Evolutionary conservation across 352 stramenopile species (phyloP).

Genomic region (Pythium sp.): DNA sequence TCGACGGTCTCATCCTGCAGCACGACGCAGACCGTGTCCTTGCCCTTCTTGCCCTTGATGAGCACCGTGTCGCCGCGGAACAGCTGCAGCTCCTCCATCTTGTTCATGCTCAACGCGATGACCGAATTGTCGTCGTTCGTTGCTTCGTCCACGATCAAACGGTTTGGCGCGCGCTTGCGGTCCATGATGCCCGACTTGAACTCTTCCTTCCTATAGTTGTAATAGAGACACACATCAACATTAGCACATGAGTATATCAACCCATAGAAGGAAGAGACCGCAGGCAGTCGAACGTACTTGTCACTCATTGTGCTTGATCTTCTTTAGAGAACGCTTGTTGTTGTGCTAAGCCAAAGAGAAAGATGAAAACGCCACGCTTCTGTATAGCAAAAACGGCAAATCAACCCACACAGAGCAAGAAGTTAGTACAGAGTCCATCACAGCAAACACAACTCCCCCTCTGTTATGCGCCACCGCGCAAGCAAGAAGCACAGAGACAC

Average conservation of each 20-base stretch:
- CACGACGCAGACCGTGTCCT: conserved; percentile 98
- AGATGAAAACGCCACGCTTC: not conserved
- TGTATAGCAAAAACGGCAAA: not conserved
- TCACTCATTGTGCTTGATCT: conserved; percentile 10
- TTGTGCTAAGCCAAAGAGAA: not conserved
- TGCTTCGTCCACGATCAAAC: conserved; percentile 97
- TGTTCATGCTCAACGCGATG: conserved; percentile 84
- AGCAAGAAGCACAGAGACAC: not conserved
- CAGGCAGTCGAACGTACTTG: conserved; percentile 3
- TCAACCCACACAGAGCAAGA: not conserved
- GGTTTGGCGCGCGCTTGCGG: conserved; percentile 96
- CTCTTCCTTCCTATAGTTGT: conserved; percentile 67
- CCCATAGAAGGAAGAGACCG: not conserved
- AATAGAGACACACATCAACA: conserved; percentile 10
- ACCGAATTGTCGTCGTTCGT: conserved; percentile 99
- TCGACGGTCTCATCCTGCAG: conserved; percentile 98
- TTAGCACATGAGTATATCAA: not conserved
- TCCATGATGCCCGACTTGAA: conserved; percentile 88
- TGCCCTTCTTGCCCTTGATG: conserved; percentile 99
- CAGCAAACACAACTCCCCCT: not conserved
- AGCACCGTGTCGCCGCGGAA: conserved; percentile 99
- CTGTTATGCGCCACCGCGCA: not conserved
- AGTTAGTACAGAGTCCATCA: not conserved
- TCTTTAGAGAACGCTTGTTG: not conserved
- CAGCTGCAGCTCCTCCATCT: conserved; percentile 99